Conservation (phyloP, 306 rosid genomes). For the Cucumis hystrix region DNA sequence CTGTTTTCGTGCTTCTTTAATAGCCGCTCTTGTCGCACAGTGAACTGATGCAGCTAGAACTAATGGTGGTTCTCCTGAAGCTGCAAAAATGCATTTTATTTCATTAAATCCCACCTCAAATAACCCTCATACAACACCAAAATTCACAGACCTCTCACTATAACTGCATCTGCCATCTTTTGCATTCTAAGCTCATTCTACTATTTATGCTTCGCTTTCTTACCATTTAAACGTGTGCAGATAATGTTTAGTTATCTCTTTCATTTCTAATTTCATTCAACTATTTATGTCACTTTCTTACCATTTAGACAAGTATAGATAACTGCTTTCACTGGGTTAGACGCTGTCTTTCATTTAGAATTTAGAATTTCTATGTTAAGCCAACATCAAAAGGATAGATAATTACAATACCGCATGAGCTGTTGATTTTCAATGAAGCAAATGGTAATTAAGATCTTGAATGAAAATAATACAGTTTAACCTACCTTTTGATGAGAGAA, state of each 20-base stretch:
- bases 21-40: conserved; percentile 72
- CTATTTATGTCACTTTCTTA: too few relatives aligned
- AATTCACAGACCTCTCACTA: background rate
- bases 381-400: background rate
- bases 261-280: background rate
- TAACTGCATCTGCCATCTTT: background rate
- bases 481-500: conserved; percentile 91
- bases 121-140: background rate
- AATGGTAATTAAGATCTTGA: background rate
- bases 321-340: background rate
- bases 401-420: too few relatives aligned
- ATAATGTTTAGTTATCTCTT: background rate
- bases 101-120: background rate
- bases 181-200: background rate
- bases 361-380: background rate
- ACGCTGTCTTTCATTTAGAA: background rate
- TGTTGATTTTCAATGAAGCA: background rate
- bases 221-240: background rate
- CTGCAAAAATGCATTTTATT: conserved; percentile 26
- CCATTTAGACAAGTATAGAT: background rate
- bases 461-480: background rate
- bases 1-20: conserved; percentile 63
- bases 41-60: conserved; percentile 76
- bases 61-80: conserved; percentile 92
- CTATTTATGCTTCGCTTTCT: background rate